phyloP scores from a whole-genome alignment of 176 grass and related monocot genomes.

The Cymbopogon citratus region DNA sequence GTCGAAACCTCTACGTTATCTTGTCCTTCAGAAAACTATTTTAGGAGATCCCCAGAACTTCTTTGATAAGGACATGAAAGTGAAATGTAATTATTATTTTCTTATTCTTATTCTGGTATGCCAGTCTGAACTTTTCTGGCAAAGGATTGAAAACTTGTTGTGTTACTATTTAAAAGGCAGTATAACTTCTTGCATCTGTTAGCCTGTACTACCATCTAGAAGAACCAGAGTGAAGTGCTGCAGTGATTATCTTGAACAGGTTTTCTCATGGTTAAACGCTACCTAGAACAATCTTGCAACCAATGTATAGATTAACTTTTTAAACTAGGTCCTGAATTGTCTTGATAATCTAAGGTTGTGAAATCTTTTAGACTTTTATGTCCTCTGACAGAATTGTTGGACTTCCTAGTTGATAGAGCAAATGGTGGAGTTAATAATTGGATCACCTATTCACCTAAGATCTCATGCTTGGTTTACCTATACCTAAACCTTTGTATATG shows the following conservation, averaged over 20 bases:
- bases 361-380: slow-evolving; percentile 17
- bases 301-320: background rate
- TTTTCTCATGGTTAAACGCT: slow-evolving; percentile 20
- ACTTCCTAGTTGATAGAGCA: slow-evolving; percentile 5
- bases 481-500: slow-evolving; percentile 16
- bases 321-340: slow-evolving; percentile 21
- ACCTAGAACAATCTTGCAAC: slow-evolving; percentile 21
- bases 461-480: slow-evolving; percentile 22
- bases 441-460: slow-evolving; percentile 14
- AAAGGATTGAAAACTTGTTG: slow-evolving; percentile 5
- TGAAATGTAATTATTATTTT: slow-evolving; percentile 43
- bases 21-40: slow-evolving; percentile 37
- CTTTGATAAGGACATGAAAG: slow-evolving; percentile 51
- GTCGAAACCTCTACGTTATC: slow-evolving; percentile 31
- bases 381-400: slow-evolving; percentile 27
- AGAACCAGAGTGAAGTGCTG: background rate
- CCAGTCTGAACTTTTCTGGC: slow-evolving; percentile 27
- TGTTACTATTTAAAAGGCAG: slow-evolving; percentile 14
- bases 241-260: slow-evolving; percentile 4
- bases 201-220: slow-evolving; percentile 35
- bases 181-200: background rate
- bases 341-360: slow-evolving; percentile 20
- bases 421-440: slow-evolving; percentile 26
- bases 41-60: slow-evolving; percentile 34
- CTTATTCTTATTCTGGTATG: slow-evolving; percentile 34